Evolutionary conservation across 441 rosid genomes (phyloP), one percentile per base, ranked within the genome.

Genomic region (Mallotus repandus): DNA sequence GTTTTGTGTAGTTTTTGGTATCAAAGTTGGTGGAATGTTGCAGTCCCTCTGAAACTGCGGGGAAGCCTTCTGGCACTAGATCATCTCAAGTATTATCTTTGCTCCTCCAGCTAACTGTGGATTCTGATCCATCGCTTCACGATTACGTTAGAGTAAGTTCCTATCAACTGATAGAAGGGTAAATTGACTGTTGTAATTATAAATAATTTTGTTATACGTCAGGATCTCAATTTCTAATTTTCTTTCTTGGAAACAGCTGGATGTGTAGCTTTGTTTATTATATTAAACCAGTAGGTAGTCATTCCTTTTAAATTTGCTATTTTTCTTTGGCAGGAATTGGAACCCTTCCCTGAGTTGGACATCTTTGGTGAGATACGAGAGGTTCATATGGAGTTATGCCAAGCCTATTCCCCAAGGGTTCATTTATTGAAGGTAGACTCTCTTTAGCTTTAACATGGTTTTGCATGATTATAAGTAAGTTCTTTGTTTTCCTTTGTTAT

Each of bases 1-100:
- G 41, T 69, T 72, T 56, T n/a, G 53, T 86, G 79, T 80, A 96
- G 99, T 89, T 89, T 90, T 81, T 96, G 88, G 97, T 93, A 58
- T 90, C 99, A 54, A 91, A 92, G 85, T 90, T 96, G 87, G 98
- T 96, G 67, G 91, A 85, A 13, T 89, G 92, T 76, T 90, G 94
- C 90, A 86, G 84, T 78, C 81, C 85, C 59, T 79, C 85, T 66
- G 86, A 80, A 74, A 77, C 86, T 70, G 76, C 73, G 73, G 86
- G 80, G 73, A 81, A 83, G 69, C 43, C 71, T 81, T 81, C 91
- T 65, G 84, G 82, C 69, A 68, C 86, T 65, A 81, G 82, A 82
- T 84, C 90, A 74, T 87, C 90, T 80, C 84, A 82, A 72, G 84
- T 80, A 76, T 65, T 88, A 64, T 79, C 87, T 78, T 85, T 96